A percentile compares a stretch with the other conserved stretches of the same genome.
phyloP scores from a whole-genome alignment of 2,329 filamentous ascomycete species.

The Trichoderma sp. region DNA sequence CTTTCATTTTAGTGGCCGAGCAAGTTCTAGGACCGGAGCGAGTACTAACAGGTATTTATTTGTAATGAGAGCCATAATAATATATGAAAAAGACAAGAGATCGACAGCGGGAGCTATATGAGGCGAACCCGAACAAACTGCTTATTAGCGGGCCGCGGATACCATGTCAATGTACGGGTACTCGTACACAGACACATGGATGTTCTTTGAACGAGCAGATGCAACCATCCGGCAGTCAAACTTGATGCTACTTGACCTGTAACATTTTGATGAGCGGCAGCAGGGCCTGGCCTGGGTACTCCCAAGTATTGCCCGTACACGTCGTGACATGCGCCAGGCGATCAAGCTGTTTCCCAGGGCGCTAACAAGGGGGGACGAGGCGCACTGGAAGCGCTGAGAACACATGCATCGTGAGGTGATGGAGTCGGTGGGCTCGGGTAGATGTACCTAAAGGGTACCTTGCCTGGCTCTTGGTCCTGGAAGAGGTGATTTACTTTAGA shows the following conservation, averaged over 20 bases:
- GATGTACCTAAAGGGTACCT: neutral
- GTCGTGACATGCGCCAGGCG: neutral
- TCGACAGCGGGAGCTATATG: slow-evolving; percentile 15
- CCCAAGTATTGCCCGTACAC: neutral
- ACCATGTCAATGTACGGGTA: neutral
- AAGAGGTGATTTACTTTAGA: neutral
- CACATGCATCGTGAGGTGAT: neutral
- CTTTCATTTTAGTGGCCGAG: slow-evolving; percentile 2
- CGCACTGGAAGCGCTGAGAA: neutral
- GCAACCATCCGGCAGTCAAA: neutral
- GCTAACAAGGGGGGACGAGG: neutral
- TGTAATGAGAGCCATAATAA: neutral
- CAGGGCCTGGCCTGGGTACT: neutral
- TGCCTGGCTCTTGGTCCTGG: neutral
- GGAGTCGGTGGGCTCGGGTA: neutral
- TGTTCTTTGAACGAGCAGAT: neutral
- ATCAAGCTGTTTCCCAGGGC: neutral
- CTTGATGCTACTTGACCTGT: neutral
- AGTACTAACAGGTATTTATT: neutral
- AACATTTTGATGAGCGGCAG: neutral
- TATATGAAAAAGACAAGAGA: neutral
- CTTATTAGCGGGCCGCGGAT: neutral
- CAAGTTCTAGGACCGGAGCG: neutral
- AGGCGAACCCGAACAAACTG: neutral
- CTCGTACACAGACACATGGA: neutral